Evolutionary conservation across 768 basidiomycete species (phyloP), one percentile per base, ranked within the genome.

Genomic region (Pleurotus platypus): DNA sequence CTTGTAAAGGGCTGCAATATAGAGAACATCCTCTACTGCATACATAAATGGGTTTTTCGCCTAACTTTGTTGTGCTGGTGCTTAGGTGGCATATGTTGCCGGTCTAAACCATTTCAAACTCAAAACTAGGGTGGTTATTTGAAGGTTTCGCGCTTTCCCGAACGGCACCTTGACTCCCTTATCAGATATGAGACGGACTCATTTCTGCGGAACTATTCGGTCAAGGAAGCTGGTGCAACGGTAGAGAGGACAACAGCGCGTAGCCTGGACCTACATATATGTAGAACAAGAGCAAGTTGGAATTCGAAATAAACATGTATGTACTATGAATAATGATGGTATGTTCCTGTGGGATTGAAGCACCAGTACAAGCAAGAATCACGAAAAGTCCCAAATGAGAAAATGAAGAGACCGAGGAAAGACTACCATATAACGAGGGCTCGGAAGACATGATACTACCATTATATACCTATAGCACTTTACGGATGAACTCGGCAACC

Each of bases 401-500:
- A 58, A 15, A 15, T 22, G 43, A 46, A 46, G 12, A 24, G 27
- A 59, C 15, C 22, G 11, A 22, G 15, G 27, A 46, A 22, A 58
- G 18, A 22, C 18, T 27, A 26, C 24, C 30, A 37, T 11, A 35
- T 35, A 11, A 35, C 9, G 30, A 35, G 30, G 30, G 30, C 30
- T 9, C 30, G 20, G 48, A 57, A 38, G 35, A 26, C 16, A 55
- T 51, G 37, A 22, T 18, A 46, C 26, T 27, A n/a, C 54, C 59
- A 62, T 38, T 40, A n/a, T 22, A 26, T 50, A 51, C 27, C 20
- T 37, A 54, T 40, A 57, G 58, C 30, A 58, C 55, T 57, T 60
- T 55, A 49, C 51, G 56, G 18, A 61, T 13, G 18, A 58, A 39
- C 66, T 61, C 64, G 67, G 67, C 69, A 67, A 65, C 67, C 65